These are phyloP conservation scores for Ochetophila trinervis DNA, from an alignment of 306 rosid genomes.

Conservation along the genomic window DNA sequence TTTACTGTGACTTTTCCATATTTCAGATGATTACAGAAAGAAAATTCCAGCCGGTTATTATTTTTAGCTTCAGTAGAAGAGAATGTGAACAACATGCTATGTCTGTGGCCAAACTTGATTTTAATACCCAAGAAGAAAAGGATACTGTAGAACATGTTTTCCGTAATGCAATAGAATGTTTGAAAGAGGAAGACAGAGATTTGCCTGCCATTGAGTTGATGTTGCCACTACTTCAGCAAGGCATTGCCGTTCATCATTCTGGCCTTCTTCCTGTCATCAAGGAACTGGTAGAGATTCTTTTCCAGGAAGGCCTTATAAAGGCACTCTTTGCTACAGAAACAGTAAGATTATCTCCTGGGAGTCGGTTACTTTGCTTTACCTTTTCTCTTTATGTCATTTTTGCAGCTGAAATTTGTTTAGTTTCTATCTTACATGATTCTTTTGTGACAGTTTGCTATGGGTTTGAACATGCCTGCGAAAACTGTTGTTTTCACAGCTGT, in stretches of 20 bases:
- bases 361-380: slow-evolving; percentile 8
- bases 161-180: slow-evolving; percentile 76
- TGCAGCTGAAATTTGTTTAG: slow-evolving; percentile 12
- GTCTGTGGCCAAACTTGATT: slow-evolving; percentile 95
- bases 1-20: slow-evolving; percentile 19
- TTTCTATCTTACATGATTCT: slow-evolving; percentile 14
- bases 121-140: slow-evolving; percentile 79
- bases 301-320: slow-evolving; percentile 98
- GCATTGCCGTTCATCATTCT: slow-evolving; percentile 98
- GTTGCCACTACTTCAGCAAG: slow-evolving; percentile 93
- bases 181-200: slow-evolving; percentile 89
- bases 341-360: slow-evolving; percentile 44
- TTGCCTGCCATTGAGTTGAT: slow-evolving; percentile 92
- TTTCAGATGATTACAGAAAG: slow-evolving; percentile 96
- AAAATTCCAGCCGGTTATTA: slow-evolving; percentile 91
- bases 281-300: slow-evolving; percentile 94
- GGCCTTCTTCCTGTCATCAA: slow-evolving; percentile 98
- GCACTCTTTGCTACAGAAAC: slow-evolving; percentile 99
- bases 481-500: slow-evolving; percentile 96
- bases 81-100: slow-evolving; percentile 97
- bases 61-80: slow-evolving; percentile 95
- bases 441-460: slow-evolving; percentile 92
- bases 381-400: background rate
- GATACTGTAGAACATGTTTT: slow-evolving; percentile 78
- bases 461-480: slow-evolving; percentile 98